Percentiles rank a stretch among this genome's conserved stretches.
Evolutionary conservation across 2,329 filamentous ascomycete species (phyloP).

Genomic region (Cercospora zeae-maydis): DNA sequence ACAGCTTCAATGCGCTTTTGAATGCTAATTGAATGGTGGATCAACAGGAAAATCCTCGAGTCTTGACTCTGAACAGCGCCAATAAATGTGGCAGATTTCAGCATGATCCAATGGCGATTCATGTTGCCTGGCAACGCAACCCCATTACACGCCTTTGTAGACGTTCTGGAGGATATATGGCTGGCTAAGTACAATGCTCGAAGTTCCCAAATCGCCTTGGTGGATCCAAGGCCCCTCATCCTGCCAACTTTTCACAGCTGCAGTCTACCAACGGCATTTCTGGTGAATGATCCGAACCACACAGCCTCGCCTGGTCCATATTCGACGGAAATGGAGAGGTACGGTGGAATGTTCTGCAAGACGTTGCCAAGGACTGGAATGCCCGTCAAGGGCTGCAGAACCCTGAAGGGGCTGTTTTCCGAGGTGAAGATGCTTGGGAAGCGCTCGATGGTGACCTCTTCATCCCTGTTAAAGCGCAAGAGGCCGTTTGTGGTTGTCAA

Average conservation of each 20-base stretch:
- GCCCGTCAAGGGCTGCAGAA: neutral
- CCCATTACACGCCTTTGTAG: too few species aligned
- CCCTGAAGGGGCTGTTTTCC: neutral
- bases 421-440: conserved; percentile 13
- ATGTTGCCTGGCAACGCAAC: neutral
- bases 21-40: too few species aligned
- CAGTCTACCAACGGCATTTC: conserved; percentile 9
- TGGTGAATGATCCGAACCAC: conserved; percentile 12
- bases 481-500: conserved; percentile 18
- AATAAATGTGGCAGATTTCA: neutral
- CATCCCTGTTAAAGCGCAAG: conserved; percentile 7
- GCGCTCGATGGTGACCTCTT: conserved; percentile 13
- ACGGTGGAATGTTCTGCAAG: conserved; percentile 14
- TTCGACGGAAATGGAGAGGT: conserved; percentile 20
- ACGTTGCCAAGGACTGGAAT: conserved; percentile 6
- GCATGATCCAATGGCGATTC: neutral
- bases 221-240: neutral
- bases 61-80: neutral
- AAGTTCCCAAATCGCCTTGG: neutral
- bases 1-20: neutral
- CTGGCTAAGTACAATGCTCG: neutral
- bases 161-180: too few species aligned
- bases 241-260: neutral
- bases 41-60: neutral
- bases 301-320: conserved; percentile 15